Evolutionary conservation across 495 filamentous ascomycete genomes (phyloP), one percentile per base, ranked within the genome.

Genomic region (Lineolata rhizophorae): DNA sequence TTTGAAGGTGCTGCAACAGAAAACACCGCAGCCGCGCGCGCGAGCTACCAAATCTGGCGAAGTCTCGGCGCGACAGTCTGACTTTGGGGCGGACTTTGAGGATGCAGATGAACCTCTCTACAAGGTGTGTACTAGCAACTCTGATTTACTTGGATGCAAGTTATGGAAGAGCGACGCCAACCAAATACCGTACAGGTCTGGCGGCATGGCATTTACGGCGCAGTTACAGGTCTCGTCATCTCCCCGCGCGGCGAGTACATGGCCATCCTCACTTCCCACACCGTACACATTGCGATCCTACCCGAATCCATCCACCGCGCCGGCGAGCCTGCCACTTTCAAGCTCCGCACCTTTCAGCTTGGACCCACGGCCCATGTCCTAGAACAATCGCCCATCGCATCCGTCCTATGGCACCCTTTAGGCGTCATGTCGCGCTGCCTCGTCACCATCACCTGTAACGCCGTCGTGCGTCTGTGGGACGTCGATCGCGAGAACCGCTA

Each of bases 301-400:
- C 83, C 83, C 9, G 71, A 83, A 0, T 68, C 70, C 3, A 76
- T 76, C 39, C 67, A 91, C 19, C 67, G 63, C 1, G 58, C 65
- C 18, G 57, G 55, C 19, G 76, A 82, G 39, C 54, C 47, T 11
- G 53, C 60, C 0, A 64, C 74, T 0, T 62, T 91, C 41, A 74
- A 74, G 36, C 56, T 80, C 20, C 85, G 81, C 49, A 74, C 75
- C 20, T 83, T 72, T 52, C 81, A 81, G 30, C 58, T 93, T 11
- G 83, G 83, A 0, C 80, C 83, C 13, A 87, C 78, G 3, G 79
- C 75, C 2, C 83, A 93, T 50, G 80, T 92, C 18, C 70, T 80
- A 36, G 73, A 81, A 16, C 66, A 82, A 40, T 64, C 80, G 1
- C 67, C 76, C 0, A 59, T 93, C 13, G 70, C 67, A 0, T 80